These are phyloP conservation scores for Mucor sp. DNA, from an alignment of 371 early-diverging fungal genomes.

Conservation along the genomic window DNA sequence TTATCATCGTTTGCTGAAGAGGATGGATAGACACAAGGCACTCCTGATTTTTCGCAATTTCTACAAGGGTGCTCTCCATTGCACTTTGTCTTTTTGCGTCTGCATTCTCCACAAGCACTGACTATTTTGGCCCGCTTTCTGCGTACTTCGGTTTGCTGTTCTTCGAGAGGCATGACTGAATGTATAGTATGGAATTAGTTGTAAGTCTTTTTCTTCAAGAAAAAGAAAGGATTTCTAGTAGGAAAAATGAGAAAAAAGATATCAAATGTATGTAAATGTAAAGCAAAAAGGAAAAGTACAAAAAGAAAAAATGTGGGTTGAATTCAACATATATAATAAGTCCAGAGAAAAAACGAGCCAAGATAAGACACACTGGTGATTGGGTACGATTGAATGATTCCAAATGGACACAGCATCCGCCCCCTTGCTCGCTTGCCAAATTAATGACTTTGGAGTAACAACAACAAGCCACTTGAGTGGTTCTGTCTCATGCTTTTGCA, in stretches of 20 bases:
- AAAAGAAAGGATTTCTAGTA: not conserved
- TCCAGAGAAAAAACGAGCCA: not conserved
- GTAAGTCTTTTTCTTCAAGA: not conserved
- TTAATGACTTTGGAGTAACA: slow-evolving; percentile 4
- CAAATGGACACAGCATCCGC: not conserved
- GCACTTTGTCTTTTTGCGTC: slow-evolving; percentile 65
- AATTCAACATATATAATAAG: not conserved
- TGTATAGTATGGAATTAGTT: not conserved
- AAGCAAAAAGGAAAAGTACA: not conserved
- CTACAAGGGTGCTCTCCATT: slow-evolving; percentile 66
- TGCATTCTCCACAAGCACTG: slow-evolving; percentile 63
- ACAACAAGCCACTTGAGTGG: slow-evolving; percentile 3
- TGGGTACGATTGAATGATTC: slow-evolving; percentile 1
- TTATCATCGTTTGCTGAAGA: slow-evolving; percentile 38
- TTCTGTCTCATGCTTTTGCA: not conserved
- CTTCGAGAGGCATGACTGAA: slow-evolving; percentile 14
- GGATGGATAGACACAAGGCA: slow-evolving; percentile 55
- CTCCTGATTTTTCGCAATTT: slow-evolving; percentile 58
- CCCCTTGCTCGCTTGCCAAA: slow-evolving; percentile 4
- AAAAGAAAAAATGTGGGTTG: not conserved
- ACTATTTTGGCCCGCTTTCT: slow-evolving; percentile 67
- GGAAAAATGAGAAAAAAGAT: not conserved
- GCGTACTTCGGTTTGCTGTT: slow-evolving; percentile 31
- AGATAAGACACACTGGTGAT: slow-evolving; percentile 3
- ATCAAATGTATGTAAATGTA: not conserved